Evolutionary conservation across 2,329 filamentous ascomycete genomes (phyloP), one percentile per base, ranked within the genome.

Genomic region (Passalora sequoiae): DNA sequence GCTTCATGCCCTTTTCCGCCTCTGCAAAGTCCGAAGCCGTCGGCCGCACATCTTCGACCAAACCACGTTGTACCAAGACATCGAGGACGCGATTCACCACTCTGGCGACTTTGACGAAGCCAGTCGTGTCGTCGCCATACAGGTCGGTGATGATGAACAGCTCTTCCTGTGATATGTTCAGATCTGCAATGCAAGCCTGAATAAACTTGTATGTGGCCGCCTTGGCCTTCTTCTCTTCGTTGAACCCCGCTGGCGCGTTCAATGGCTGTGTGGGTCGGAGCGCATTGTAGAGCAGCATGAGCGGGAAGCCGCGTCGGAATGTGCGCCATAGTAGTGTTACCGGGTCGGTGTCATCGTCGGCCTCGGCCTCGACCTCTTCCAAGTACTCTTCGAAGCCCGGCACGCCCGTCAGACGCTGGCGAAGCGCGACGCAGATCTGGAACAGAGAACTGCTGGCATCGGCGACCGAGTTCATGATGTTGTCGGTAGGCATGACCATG

Each of bases 401-500:
- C 6, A 97, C 89, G 54, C 84, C 83, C 43, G 81, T 76, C 49
- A 98, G 73, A 51, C 92, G 81, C 68, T 84, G 81, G 63, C 86
- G 87, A 49, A 97, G 74, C 41, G 83, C 81, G 55, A 94, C 77
- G 65, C 92, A 97, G 66, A 94, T 95, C 67, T 97, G 91, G 67
- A 95, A 98, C 17, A 98, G 79, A 8, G 89, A 96, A 47, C 84
- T 78, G 43, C 86, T 87, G 54, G 92, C 89, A 65, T 95, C 89
- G 64, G 89, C 92, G 64, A 87, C 86, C 67, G 91, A 86, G 69
- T 98, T 98, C 74, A 98, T 95, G 65, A 98, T 94, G 67, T 95
- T 96, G 65, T 86, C 78, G 47, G 85, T 88, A 48, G 89, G 85
- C 59, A 87, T 71, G 49, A 89, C 78, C 47, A 78, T 78, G 33